These are phyloP conservation scores for Elaeis oleifera DNA, from an alignment of 202 grass and related monocot species.

Conservation along the genomic window DNA sequence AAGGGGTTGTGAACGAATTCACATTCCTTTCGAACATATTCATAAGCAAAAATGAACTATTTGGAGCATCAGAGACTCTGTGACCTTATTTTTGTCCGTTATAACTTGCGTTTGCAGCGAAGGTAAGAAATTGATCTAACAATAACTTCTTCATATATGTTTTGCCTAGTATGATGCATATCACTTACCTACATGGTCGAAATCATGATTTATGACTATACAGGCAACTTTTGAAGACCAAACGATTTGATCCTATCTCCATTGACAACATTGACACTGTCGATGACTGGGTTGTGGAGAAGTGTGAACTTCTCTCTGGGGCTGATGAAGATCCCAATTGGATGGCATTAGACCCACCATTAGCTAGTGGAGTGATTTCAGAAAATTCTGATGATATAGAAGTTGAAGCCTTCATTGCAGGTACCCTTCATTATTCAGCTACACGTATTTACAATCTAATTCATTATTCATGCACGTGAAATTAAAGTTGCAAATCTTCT, in stretches of 20 bases:
- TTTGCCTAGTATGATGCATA: no score
- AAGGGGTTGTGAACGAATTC: slow-evolving; percentile 48
- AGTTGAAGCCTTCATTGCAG: slow-evolving; percentile 68
- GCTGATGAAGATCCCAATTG: slow-evolving; percentile 43
- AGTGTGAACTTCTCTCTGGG: slow-evolving; percentile 34
- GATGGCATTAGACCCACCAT: slow-evolving; percentile 56
- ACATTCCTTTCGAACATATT: slow-evolving; percentile 64
- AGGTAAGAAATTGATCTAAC: slow-evolving; percentile 31
- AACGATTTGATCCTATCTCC: slow-evolving; percentile 70
- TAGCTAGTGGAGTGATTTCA: slow-evolving; percentile 10
- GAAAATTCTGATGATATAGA: slow-evolving; percentile 47
- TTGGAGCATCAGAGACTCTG: slow-evolving; percentile 70
- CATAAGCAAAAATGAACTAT: slow-evolving; percentile 67
- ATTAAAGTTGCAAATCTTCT: slow-evolving; percentile 14
- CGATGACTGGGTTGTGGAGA: slow-evolving; percentile 80
- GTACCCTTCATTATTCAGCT: slow-evolving; percentile 21
- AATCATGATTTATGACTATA: not conserved
- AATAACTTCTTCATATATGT: no score
- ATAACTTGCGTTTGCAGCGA: slow-evolving; percentile 72
- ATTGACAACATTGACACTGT: slow-evolving; percentile 60
- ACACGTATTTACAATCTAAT: no score
- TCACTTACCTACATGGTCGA: no score
- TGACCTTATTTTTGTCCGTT: slow-evolving; percentile 73
- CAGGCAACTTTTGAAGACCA: slow-evolving; percentile 50
- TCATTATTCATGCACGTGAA: not conserved